These are phyloP conservation scores for Hypoxylon sp. DNA, from an alignment of 2,329 filamentous ascomycete genomes.

Conservation along the genomic window DNA sequence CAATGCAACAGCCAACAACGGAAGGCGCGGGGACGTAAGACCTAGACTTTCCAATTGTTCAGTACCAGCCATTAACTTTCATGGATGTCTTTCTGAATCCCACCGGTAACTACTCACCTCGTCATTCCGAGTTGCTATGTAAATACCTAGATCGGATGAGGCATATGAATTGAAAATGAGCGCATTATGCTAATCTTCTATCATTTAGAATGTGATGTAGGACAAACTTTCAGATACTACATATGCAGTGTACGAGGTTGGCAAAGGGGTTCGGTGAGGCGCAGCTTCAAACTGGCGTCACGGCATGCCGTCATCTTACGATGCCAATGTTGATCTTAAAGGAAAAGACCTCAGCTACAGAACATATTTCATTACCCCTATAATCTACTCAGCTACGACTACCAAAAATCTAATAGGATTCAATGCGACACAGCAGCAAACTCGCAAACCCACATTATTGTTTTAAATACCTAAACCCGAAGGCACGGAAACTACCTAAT, in stretches of 20 bases:
- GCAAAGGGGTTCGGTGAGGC: constrained; percentile 25
- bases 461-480: not conserved
- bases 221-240: not conserved
- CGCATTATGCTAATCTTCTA: not conserved
- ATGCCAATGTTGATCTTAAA: constrained; percentile 30
- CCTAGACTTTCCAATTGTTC: not conserved
- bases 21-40: constrained; percentile 4
- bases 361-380: not conserved
- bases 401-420: constrained; percentile 7
- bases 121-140: not conserved
- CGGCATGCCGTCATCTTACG: constrained; percentile 30
- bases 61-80: not conserved
- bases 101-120: not conserved
- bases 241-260: constrained; percentile 4
- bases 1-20: constrained; percentile 5
- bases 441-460: not conserved
- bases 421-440: constrained; percentile 15
- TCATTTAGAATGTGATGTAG: constrained; percentile 18
- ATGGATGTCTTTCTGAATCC: constrained; percentile 5
- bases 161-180: not conserved
- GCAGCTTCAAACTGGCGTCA: constrained; percentile 31
- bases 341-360: constrained; percentile 2
- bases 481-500: not conserved
- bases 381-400: not conserved
- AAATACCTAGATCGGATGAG: not conserved